Percentiles rank a stretch among this genome's conserved stretches.
Evolutionary conservation across 2,329 filamentous ascomycete species (phyloP).

Genomic region (Drechslerella coelobrocha): DNA sequence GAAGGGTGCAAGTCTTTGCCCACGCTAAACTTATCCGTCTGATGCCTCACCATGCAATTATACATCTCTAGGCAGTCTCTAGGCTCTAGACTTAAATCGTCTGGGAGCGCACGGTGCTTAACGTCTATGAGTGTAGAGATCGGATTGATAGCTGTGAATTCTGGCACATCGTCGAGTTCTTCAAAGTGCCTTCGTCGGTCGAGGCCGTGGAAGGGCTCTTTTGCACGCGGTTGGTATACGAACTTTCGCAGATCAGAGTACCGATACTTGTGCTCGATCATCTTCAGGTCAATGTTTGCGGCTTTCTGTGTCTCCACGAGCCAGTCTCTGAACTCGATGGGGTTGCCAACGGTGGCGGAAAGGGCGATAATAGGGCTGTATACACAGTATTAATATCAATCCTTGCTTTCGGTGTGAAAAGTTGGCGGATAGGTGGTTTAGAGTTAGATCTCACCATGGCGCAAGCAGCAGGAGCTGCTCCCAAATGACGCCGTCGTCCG

Average conservation of each 20-base stretch:
- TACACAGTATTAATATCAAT: not conserved
- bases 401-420: not conserved
- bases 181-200: slow-evolving; percentile 56
- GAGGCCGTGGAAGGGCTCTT: slow-evolving; percentile 56
- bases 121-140: slow-evolving; percentile 69
- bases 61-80: slow-evolving; percentile 73
- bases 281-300: slow-evolving; percentile 69
- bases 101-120: slow-evolving; percentile 67
- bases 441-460: slow-evolving; percentile 61
- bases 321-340: slow-evolving; percentile 73
- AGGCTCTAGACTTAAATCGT: slow-evolving; percentile 73
- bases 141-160: slow-evolving; percentile 71
- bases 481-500: slow-evolving; percentile 78
- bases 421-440: not conserved
- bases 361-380: slow-evolving; percentile 74
- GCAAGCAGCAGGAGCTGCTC: slow-evolving; percentile 77
- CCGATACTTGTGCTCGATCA: slow-evolving; percentile 72
- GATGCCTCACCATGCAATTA: slow-evolving; percentile 68
- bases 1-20: slow-evolving; percentile 61
- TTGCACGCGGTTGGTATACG: slow-evolving; percentile 65
- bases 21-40: slow-evolving; percentile 64
- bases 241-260: slow-evolving; percentile 83
- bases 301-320: slow-evolving; percentile 69
- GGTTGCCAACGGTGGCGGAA: slow-evolving; percentile 80
- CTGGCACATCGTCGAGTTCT: slow-evolving; percentile 61